Percentiles rank a stretch among this genome's conserved stretches.
These are phyloP conservation scores for Microthlaspi erraticum DNA, from an alignment of 345 rosid species.

Conservation along the genomic window DNA sequence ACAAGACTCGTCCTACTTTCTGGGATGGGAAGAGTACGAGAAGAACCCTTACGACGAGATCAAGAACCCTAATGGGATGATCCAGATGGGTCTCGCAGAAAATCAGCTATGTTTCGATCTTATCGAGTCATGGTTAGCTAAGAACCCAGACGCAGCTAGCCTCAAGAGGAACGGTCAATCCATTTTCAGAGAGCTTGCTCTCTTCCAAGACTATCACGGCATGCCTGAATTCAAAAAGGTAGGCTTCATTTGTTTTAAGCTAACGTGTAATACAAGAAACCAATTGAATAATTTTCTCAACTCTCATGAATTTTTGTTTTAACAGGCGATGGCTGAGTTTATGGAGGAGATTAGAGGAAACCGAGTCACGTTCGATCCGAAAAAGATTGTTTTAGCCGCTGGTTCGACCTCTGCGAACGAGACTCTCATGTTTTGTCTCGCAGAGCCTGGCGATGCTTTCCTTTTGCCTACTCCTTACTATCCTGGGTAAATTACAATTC, in stretches of 20 bases:
- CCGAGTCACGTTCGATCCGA: slow-evolving; percentile 64
- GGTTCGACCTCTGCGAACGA: slow-evolving; percentile 91
- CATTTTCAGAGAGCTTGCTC: slow-evolving; percentile 78
- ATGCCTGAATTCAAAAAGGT: slow-evolving; percentile 73
- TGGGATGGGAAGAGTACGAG: slow-evolving; percentile 85
- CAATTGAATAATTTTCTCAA: not conserved
- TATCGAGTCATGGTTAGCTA: slow-evolving; percentile 70
- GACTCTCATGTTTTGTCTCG: slow-evolving; percentile 76
- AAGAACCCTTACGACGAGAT: slow-evolving; percentile 71
- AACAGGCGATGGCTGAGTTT: slow-evolving; percentile 74
- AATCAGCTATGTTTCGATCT: slow-evolving; percentile 80
- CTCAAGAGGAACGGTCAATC: slow-evolving; percentile 69
- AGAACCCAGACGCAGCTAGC: slow-evolving; percentile 67
- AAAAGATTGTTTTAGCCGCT: slow-evolving; percentile 68
- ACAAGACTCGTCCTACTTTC: slow-evolving; percentile 82
- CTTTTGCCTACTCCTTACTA: slow-evolving; percentile 87
- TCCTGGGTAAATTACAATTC: slow-evolving; percentile 62
- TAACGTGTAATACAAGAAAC: not conserved
- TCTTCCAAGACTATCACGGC: slow-evolving; percentile 86
- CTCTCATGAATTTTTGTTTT: slow-evolving; percentile 1
- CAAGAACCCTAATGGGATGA: slow-evolving; percentile 71
- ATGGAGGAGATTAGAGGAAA: slow-evolving; percentile 89
- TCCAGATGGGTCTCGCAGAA: slow-evolving; percentile 90
- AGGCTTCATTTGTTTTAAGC: slow-evolving; percentile 19
- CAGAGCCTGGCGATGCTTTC: slow-evolving; percentile 77